phyloP scores from a whole-genome alignment of 2,329 filamentous ascomycete genomes.

The Monosporascus sp. region DNA sequence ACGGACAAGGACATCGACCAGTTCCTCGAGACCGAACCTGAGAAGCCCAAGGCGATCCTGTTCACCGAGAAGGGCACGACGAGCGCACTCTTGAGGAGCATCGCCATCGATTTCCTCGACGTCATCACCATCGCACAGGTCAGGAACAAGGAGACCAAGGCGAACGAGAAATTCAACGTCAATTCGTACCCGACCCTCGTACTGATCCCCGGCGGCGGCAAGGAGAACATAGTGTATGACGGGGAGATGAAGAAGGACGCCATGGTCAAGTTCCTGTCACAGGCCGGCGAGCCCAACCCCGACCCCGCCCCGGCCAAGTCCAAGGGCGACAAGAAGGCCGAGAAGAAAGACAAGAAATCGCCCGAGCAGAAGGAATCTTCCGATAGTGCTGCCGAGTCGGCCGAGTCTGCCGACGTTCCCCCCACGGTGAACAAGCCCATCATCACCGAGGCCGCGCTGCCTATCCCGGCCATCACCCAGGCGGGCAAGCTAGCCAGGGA shows the following conservation, averaged over 20 bases:
- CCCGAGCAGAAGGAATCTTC: conserved; percentile 36
- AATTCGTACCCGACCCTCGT: conserved; percentile 74
- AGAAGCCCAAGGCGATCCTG: conserved; percentile 76
- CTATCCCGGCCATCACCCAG: conserved; percentile 61
- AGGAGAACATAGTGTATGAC: conserved; percentile 66
- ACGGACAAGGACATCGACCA: conserved; percentile 71
- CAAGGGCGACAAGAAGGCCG: conserved; percentile 21
- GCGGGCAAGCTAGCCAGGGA: conserved; percentile 59
- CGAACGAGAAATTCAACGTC: conserved; percentile 70
- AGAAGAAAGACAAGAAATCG: conserved; percentile 40
- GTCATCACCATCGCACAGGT: conserved; percentile 76
- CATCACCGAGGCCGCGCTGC: conserved; percentile 50
- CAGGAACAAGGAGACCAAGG: conserved; percentile 69
- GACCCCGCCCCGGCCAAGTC: conserved; percentile 40
- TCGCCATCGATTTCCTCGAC: conserved; percentile 88
- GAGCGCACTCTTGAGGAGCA: conserved; percentile 71
- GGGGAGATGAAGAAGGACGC: conserved; percentile 81
- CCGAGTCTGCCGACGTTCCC: conserved; percentile 32
- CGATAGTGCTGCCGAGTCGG: conserved; percentile 31
- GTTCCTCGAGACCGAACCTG: conserved; percentile 64
- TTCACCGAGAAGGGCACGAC: conserved; percentile 93
- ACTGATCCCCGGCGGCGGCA: conserved; percentile 65
- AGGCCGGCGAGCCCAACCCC: conserved; percentile 72
- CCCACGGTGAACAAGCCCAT: conserved; percentile 38
- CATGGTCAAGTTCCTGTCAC: conserved; percentile 76